phyloP scores from a whole-genome alignment of 1,284 basidiomycete species.

The Trametes pubescens region DNA sequence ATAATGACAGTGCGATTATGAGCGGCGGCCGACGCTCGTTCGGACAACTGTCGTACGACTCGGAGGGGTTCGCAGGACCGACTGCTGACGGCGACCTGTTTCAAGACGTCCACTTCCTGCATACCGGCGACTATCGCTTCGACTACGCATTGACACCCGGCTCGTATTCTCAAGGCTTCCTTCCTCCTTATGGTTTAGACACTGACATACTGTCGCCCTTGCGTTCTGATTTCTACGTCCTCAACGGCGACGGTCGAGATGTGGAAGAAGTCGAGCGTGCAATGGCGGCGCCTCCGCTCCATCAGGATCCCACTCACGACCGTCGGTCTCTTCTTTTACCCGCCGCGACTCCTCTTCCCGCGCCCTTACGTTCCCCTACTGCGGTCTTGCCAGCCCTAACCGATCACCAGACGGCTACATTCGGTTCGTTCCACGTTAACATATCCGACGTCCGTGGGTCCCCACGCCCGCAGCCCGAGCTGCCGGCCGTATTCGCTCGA shows the following conservation, averaged over 20 bases:
- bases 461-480: neutral
- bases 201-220: neutral
- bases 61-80: constrained; percentile 40
- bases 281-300: neutral
- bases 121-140: constrained; percentile 25
- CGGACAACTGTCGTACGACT: constrained; percentile 30
- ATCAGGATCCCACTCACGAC: constrained; percentile 7
- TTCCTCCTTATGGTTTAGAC: neutral
- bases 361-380: neutral
- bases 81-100: constrained; percentile 36
- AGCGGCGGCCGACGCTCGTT: constrained; percentile 19
- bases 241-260: neutral
- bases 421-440: neutral
- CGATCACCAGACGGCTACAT: neutral
- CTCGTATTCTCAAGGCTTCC: neutral
- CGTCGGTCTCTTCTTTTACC: constrained; percentile 7
- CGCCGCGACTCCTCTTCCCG: neutral
- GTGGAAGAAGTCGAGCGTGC: neutral
- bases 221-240: neutral
- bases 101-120: constrained; percentile 38
- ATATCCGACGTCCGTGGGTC: neutral
- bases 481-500: constrained; percentile 18
- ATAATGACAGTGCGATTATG: neutral
- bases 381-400: constrained; percentile 1
- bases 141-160: neutral